Base-by-base conservation (phyloP, 2,329 filamentous ascomycete species). In the Colletotrichum navitas region DNA sequence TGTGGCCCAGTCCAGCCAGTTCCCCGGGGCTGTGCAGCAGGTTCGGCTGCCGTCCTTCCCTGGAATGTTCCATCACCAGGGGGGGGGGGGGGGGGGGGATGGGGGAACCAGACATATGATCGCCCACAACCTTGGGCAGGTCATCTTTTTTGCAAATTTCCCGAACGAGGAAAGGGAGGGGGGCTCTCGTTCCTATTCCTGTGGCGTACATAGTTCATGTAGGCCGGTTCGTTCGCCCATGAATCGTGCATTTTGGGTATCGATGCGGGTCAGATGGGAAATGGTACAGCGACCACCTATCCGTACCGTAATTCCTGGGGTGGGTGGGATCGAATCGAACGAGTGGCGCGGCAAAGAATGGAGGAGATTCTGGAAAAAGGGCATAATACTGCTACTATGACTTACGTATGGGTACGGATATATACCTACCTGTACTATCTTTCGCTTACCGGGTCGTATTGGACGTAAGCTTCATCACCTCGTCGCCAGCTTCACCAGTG, bases 61-160 rank as follows among this genome's bases (percentile, higher is more conserved):
- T 45, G 68, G 58, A 63, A 47, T 61, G 58, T 71, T 63, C 59
- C 68, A 52, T 59, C 64, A 58, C 34, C 68, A 45, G 49, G 56
- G 45, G 52, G 54, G 29, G 16, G 16, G 41, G 43, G 43, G 16
- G 18, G 41, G 39, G 8, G 39, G 39, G 5, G 14, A 16, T 4
- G 4, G 3, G 32, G 8, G 2, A 16, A 21, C 60, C 49, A 72
- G 60, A 10, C n/a, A 69, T 47, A 70, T 61, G 60, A 70, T 72
- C 66, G 60, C 52, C 69, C 51, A 52, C 58, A 67, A 71, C 63
- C 64, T 59, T 34, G 66, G 63, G 64, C 66, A 45, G 67, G 49
- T 29, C 45, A 61, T 14, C 39, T 10, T 62, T 51, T 58, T 51
- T 62, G 64, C 68, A 63, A 68, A 68, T 68, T 68, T 71, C 68